Evolutionary conservation across 2,329 filamentous ascomycete species (phyloP), one percentile per base, ranked within the genome.

Genomic region (Calonectria hawksworthii): DNA sequence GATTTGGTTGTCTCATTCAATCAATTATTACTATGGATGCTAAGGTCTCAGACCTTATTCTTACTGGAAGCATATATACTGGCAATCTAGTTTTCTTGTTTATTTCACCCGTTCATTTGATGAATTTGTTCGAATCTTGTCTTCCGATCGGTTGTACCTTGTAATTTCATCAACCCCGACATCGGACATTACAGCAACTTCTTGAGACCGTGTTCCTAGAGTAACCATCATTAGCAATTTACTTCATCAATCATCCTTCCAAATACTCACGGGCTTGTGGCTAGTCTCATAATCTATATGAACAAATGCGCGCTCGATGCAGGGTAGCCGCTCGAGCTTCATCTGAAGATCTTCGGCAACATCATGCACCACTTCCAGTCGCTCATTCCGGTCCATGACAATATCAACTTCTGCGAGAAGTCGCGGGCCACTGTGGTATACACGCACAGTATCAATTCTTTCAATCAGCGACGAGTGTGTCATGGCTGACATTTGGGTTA

Each of bases 231-330:
- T 65, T 23, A 65, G 38, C 13, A 23, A 14, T n/a, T 5, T 47
- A 14, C 6, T 18, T 26, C 14, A 18, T 1, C 3, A 14, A 3
- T 0, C 1, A 4, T 47, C 4, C 2, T n/a, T 14, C 4, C 7
- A 28, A 32, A 23, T 8, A 69, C 67, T 61, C 1, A 59, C 67
- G 5, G 67, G 67, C 21, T 69, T 69, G 11, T 59, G 67, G 28
- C 67, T 61, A 7, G 67, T 69, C 28, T 69, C 67, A 28, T 69
- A 69, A 28, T 69, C 52, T 5, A 69, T 61, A 16, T 69, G 67
- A 21, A 69, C 52, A 69, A 44, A 59, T 26, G 67, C 51, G 3
- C 67, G 52, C n/a, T 69, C 67, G 10, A 69, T 54, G 8, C 23
- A 69, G 2, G 67, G 67, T 4, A 47, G 21, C 36, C 50, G 18